phyloP scores from a whole-genome alignment of 2,329 filamentous ascomycete species.

The Fusarium sublunatum region DNA sequence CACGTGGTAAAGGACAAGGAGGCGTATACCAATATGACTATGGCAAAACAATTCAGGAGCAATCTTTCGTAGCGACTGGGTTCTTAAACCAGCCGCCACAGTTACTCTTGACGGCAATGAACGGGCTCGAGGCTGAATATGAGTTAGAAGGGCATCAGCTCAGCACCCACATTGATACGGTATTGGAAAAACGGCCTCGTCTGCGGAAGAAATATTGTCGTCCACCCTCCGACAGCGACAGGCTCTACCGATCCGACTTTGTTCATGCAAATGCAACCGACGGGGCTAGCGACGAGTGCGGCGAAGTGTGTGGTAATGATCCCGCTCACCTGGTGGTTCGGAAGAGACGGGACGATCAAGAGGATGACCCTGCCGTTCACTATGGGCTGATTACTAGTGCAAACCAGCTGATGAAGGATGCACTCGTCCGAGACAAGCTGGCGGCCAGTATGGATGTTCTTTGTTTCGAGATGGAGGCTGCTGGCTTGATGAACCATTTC shows the following conservation, averaged over 20 bases:
- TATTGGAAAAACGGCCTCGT: background rate
- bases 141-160: slow-evolving; percentile 18
- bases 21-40: slow-evolving; percentile 41
- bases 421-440: slow-evolving; percentile 11
- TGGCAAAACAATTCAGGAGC: slow-evolving; percentile 31
- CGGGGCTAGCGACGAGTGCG: background rate
- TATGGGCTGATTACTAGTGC: slow-evolving; percentile 35
- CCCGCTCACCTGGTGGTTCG: slow-evolving; percentile 10
- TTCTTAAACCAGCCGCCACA: slow-evolving; percentile 29
- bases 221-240: background rate
- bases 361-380: slow-evolving; percentile 34
- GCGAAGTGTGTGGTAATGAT: slow-evolving; percentile 12
- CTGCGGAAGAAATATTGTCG: slow-evolving; percentile 10
- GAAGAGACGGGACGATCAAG: slow-evolving; percentile 3
- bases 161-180: background rate
- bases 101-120: too few relatives aligned
- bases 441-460: background rate
- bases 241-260: slow-evolving; percentile 13
- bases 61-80: slow-evolving; percentile 11
- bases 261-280: slow-evolving; percentile 7
- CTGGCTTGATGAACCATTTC: too few relatives aligned
- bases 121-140: slow-evolving; percentile 8
- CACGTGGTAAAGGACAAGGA: background rate
- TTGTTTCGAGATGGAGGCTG: slow-evolving; percentile 23
- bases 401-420: slow-evolving; percentile 40